These are phyloP conservation scores for Viridothelium virens DNA, from an alignment of 495 filamentous ascomycete species.

Conservation along the genomic window DNA sequence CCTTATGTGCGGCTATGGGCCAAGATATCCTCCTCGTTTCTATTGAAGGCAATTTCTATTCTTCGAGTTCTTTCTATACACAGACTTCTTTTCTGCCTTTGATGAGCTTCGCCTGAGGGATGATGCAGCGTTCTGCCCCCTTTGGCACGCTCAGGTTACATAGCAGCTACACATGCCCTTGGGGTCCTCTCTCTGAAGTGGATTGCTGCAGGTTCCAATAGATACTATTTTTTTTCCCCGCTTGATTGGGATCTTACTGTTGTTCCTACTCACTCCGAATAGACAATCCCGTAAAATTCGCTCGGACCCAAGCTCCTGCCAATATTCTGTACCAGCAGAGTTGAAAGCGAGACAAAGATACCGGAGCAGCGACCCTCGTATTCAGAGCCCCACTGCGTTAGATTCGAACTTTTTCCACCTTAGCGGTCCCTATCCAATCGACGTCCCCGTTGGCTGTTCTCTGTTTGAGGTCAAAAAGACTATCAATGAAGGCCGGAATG, in stretches of 20 bases:
- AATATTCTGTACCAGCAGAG: background rate
- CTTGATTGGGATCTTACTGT: too few species aligned
- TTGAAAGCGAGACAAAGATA: background rate
- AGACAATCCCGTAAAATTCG: too few species aligned
- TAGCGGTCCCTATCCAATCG: constrained; percentile 44
- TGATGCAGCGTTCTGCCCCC: background rate
- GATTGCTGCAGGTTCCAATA: too few species aligned
- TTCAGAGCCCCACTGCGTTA: background rate
- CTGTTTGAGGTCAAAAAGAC: constrained; percentile 39
- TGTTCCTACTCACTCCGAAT: too few species aligned
- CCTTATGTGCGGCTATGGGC: background rate
- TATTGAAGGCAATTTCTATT: background rate
- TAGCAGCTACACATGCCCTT: too few species aligned
- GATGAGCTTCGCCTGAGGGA: background rate
- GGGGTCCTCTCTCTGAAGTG: too few species aligned
- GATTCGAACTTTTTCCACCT: constrained; percentile 37
- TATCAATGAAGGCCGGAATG: constrained; percentile 77
- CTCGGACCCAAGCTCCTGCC: too few species aligned
- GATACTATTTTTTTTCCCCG: too few species aligned
- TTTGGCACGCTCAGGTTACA: too few species aligned
- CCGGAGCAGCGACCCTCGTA: too few species aligned
- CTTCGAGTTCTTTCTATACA: background rate
- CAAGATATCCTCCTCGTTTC: background rate
- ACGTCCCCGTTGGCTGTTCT: constrained; percentile 42
- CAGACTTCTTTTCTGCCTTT: background rate